Evolutionary conservation across 2,329 filamentous ascomycete species (phyloP).

Genomic region (Talaromyces sp.): DNA sequence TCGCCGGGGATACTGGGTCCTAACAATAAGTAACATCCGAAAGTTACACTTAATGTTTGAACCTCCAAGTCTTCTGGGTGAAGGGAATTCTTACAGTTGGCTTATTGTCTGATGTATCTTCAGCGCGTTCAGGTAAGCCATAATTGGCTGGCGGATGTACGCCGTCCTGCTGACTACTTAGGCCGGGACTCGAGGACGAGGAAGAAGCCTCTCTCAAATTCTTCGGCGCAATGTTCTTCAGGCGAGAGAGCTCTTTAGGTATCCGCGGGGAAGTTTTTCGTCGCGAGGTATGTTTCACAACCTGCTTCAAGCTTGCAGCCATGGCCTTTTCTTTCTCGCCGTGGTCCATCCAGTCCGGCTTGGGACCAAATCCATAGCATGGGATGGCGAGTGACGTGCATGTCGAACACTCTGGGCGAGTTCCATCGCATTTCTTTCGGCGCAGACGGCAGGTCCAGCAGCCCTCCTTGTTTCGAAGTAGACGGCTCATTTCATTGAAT

Average conservation of each 20-base stretch:
- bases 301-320: not conserved
- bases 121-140: not conserved
- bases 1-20: not conserved
- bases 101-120: not conserved
- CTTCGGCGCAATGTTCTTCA: not conserved
- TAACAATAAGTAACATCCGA: not conserved
- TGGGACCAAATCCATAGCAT: conserved; percentile 21
- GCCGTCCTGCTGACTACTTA: not conserved
- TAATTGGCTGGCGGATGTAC: not conserved
- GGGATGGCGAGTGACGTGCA: conserved; percentile 38
- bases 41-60: not conserved
- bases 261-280: not conserved
- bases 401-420: conserved; percentile 57
- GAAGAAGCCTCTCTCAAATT: not conserved
- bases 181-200: not conserved
- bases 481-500: not conserved
- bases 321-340: conserved; percentile 4
- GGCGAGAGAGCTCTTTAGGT: not conserved
- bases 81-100: not conserved
- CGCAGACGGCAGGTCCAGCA: conserved; percentile 64
- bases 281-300: conserved; percentile 1
- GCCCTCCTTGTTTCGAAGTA: conserved; percentile 28
- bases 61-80: not conserved
- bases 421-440: conserved; percentile 66
- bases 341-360: conserved; percentile 20